Percentiles rank a stretch among this genome's conserved stretches.
Conservation (phyloP, 768 basidiomycete genomes). For the Suillus decipiens region DNA sequence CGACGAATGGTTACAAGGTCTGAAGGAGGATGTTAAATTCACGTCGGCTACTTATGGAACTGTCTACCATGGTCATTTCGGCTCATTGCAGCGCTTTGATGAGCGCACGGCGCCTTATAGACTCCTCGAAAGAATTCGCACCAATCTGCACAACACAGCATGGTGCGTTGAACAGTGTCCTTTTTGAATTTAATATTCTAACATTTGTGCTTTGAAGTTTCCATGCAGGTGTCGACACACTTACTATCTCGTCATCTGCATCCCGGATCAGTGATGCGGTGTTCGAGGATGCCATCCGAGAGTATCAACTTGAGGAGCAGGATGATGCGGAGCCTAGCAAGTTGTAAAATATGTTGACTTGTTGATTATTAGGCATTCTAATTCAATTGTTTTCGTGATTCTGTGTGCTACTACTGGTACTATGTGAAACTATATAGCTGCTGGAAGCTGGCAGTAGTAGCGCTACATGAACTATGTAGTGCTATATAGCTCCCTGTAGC, state of each 20-base stretch:
- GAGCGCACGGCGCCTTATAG: neutral
- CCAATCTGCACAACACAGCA: neutral
- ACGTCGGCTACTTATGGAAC: constrained; percentile 8
- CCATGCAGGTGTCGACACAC: constrained; percentile 8
- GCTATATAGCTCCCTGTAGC: neutral
- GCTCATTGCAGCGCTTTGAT: neutral
- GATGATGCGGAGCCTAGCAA: neutral
- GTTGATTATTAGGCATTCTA: neutral
- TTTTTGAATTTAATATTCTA: neutral
- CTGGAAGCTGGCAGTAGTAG: neutral
- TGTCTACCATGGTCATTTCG: constrained; percentile 13
- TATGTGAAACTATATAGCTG: neutral
- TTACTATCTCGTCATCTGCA: neutral
- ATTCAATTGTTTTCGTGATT: neutral
- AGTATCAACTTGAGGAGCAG: constrained; percentile 6
- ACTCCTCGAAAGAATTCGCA: neutral
- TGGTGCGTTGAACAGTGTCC: constrained; percentile 1
- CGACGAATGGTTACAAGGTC: constrained; percentile 13
- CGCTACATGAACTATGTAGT: neutral
- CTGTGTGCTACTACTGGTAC: neutral
- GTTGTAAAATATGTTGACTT: neutral
- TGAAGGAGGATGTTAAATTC: constrained; percentile 13
- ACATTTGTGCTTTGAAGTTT: constrained; percentile 5
- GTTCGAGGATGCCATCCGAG: neutral
- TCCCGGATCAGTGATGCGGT: neutral